These are phyloP conservation scores for Rhizopogon vesiculosus DNA, from an alignment of 768 basidiomycete species.

Conservation along the genomic window DNA sequence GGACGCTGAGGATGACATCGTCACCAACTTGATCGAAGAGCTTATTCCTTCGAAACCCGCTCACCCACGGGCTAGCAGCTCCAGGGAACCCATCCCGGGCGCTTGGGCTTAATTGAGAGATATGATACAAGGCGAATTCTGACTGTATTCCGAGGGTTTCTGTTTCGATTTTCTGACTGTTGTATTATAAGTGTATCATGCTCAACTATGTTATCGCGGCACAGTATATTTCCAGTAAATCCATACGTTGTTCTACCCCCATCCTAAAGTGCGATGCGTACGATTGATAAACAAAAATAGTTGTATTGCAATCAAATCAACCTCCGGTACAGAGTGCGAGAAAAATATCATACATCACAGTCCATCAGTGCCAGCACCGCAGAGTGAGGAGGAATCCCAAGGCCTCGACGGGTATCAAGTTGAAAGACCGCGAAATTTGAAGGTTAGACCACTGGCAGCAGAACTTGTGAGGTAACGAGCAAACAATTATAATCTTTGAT, in stretches of 20 bases:
- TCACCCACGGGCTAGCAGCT: constrained; percentile 32
- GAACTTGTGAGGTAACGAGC: background rate
- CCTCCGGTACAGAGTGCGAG: too few species aligned
- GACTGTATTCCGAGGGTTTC: background rate
- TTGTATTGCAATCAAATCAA: too few species aligned
- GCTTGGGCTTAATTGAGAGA: constrained; percentile 35
- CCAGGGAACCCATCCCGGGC: constrained; percentile 34
- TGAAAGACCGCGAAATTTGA: background rate
- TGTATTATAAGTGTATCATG: constrained; percentile 1
- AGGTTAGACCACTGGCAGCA: too few species aligned
- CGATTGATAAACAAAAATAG: too few species aligned
- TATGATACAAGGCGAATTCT: background rate
- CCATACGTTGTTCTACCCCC: too few species aligned
- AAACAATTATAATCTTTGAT: background rate
- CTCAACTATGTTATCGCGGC: background rate
- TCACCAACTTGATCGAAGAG: constrained; percentile 57
- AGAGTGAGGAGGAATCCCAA: background rate
- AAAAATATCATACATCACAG: too few species aligned
- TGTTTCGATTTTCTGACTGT: background rate
- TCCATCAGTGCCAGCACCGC: too few species aligned
- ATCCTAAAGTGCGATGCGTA: too few species aligned
- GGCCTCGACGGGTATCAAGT: background rate
- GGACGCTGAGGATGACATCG: constrained; percentile 61
- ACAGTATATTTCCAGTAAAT: background rate
- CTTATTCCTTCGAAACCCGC: constrained; percentile 40